Conservation (phyloP, 1,139 yeast species). For the Protomyces gravidus region DNA sequence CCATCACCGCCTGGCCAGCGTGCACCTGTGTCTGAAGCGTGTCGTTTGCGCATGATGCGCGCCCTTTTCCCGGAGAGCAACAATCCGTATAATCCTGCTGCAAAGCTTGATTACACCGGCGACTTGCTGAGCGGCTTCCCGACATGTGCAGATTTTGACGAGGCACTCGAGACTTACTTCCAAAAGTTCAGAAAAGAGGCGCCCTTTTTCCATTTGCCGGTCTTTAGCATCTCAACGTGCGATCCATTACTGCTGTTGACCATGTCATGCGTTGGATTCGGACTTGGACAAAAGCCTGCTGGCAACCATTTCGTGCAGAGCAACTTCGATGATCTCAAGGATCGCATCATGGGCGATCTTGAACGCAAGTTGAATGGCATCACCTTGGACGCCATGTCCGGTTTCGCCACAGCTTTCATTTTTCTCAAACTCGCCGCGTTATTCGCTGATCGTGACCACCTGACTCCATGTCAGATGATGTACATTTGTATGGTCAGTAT, state of each 20-base stretch:
- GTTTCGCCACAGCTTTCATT: slow-evolving; percentile 20
- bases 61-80: slow-evolving; percentile 10
- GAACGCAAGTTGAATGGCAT: slow-evolving; percentile 17
- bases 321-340: slow-evolving; percentile 16
- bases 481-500: slow-evolving; percentile 23
- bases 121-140: slow-evolving; percentile 12
- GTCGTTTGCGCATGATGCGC: slow-evolving; percentile 20
- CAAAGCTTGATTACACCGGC: background rate
- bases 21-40: slow-evolving; percentile 21
- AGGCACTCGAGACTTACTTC: slow-evolving; percentile 21
- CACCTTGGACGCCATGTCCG: slow-evolving; percentile 19
- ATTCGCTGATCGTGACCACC: slow-evolving; percentile 18
- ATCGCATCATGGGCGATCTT: slow-evolving; percentile 17
- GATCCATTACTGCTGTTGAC: slow-evolving; percentile 9
- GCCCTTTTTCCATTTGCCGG: slow-evolving; percentile 19
- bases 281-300: slow-evolving; percentile 4
- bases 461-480: slow-evolving; percentile 24
- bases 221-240: slow-evolving; percentile 22
- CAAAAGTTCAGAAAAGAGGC: slow-evolving; percentile 11
- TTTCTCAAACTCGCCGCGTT: slow-evolving; percentile 25
- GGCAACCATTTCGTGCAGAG: slow-evolving; percentile 19
- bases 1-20: slow-evolving; percentile 2
- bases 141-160: slow-evolving; percentile 12
- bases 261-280: slow-evolving; percentile 22
- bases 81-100: slow-evolving; percentile 18